phyloP scores from a whole-genome alignment of 75 land plant species.

The Chamaecyparis obtusa region DNA sequence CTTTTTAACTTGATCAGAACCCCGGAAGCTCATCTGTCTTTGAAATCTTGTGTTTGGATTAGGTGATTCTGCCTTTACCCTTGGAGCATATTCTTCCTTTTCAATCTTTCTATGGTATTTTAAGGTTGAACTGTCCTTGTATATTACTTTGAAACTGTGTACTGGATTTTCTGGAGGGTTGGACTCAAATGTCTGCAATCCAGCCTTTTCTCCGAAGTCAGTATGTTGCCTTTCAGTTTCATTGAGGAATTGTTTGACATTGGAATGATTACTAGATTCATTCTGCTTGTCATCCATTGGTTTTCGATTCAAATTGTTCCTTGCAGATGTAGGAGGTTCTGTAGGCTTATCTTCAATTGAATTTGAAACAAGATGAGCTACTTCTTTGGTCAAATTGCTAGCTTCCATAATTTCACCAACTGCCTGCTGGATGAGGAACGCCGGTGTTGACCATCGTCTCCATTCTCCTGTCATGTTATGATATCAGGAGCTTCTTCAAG shows the following conservation, averaged over 20 bases:
- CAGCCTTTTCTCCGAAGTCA: not conserved
- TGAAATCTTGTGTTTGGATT: not conserved
- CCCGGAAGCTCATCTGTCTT: not conserved
- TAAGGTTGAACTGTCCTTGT: not conserved
- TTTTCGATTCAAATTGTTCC: not conserved
- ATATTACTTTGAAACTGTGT: not conserved
- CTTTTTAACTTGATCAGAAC: not conserved
- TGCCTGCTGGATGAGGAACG: conserved; percentile 62
- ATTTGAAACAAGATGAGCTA: conserved; percentile 14
- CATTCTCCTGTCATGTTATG: conserved; percentile 41
- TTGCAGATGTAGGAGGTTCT: not conserved
- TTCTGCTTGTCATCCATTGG: not conserved
- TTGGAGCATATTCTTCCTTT: not conserved
- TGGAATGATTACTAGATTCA: not conserved
- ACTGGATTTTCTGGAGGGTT: not conserved
- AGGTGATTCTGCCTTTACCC: not conserved
- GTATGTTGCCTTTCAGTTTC: not conserved
- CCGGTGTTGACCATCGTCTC: conserved; percentile 59
- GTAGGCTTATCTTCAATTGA: not conserved
- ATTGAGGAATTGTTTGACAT: not conserved
- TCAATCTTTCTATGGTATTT: not conserved
- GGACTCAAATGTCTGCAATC: not conserved
- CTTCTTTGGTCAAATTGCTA: conserved; percentile 47
- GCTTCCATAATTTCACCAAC: conserved; percentile 58
- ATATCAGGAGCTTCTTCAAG: not conserved